phyloP scores from a whole-genome alignment of 352 stramenopile species.

The Phytopythium helicoides region DNA sequence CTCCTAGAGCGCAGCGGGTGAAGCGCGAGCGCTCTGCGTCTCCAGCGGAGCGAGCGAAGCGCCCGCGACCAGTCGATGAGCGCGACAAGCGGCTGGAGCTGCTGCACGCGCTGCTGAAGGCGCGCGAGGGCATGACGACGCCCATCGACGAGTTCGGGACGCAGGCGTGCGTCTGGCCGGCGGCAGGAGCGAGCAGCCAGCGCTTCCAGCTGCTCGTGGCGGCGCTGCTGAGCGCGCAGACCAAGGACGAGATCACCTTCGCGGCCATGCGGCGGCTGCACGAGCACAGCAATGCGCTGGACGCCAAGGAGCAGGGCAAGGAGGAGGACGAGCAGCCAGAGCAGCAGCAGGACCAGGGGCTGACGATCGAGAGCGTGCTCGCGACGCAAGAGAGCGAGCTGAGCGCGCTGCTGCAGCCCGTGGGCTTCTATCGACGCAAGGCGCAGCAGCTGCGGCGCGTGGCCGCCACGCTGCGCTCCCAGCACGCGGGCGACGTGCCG shows the following conservation, averaged over 20 bases:
- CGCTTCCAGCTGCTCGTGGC: conserved; percentile 68
- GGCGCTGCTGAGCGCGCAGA: conserved; percentile 72
- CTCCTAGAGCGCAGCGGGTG: neutral
- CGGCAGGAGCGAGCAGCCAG: conserved; percentile 13
- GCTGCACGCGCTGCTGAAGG: conserved; percentile 33
- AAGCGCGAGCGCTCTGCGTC: conserved; percentile 18
- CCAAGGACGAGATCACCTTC: conserved; percentile 62
- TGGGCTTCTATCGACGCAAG: conserved; percentile 77
- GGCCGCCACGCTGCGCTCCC: conserved; percentile 31
- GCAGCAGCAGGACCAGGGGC: conserved; percentile 37
- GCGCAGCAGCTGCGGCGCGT: conserved; percentile 59
- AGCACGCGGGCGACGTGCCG: conserved; percentile 51
- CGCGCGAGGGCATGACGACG: conserved; percentile 30
- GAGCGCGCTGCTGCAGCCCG: conserved; percentile 50
- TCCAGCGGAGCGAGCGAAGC: conserved; percentile 2
- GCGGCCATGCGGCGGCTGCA: conserved; percentile 73
- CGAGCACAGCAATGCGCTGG: conserved; percentile 9
- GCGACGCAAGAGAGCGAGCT: conserved; percentile 27
- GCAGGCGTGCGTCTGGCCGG: conserved; percentile 47
- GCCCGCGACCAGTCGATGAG: conserved; percentile 2
- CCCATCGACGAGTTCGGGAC: conserved; percentile 71
- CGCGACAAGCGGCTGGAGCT: conserved; percentile 28
- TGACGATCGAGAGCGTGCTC: conserved; percentile 48
- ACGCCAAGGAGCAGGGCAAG: conserved; percentile 16
- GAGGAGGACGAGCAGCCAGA: conserved; percentile 1